A percentile compares a stretch with the other conserved stretches of the same genome.
Evolutionary conservation across 129 eudicot genomes (phyloP).

Genomic region (Artemisia tridentata): DNA sequence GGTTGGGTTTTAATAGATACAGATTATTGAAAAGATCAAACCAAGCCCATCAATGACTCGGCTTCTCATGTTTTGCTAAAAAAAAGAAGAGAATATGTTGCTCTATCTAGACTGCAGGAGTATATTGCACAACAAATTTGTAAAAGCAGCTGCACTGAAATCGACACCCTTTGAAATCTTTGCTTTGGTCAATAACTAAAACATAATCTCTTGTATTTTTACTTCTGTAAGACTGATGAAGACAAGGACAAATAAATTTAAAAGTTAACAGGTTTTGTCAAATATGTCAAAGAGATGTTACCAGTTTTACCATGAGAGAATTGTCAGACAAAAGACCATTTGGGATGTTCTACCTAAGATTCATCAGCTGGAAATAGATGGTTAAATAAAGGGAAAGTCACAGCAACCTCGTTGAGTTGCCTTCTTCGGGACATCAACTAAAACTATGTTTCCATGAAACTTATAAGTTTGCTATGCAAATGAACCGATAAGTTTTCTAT

Average conservation of each 20-base stretch:
- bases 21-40: not conserved
- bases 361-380: not conserved
- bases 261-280: not conserved
- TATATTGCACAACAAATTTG: not conserved
- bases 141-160: not conserved
- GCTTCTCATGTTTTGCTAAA: not conserved
- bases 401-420: not conserved
- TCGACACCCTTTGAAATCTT: not conserved
- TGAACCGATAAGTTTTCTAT: not conserved
- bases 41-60: not conserved
- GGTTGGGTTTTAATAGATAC: not conserved
- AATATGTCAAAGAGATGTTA: not conserved
- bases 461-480: not conserved
- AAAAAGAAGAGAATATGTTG: not conserved
- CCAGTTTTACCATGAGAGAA: not conserved
- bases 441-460: constrained; percentile 6
- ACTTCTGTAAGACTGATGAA: not conserved
- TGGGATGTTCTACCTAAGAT: not conserved
- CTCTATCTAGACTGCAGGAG: not conserved
- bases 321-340: not conserved
- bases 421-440: not conserved
- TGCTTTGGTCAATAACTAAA: not conserved
- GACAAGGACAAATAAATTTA: not conserved
- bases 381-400: not conserved
- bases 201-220: not conserved